Percentiles rank a stretch among this genome's conserved stretches.
Conservation (phyloP, 352 stramenopile species). For the Aphanomyces stellatus region DNA sequence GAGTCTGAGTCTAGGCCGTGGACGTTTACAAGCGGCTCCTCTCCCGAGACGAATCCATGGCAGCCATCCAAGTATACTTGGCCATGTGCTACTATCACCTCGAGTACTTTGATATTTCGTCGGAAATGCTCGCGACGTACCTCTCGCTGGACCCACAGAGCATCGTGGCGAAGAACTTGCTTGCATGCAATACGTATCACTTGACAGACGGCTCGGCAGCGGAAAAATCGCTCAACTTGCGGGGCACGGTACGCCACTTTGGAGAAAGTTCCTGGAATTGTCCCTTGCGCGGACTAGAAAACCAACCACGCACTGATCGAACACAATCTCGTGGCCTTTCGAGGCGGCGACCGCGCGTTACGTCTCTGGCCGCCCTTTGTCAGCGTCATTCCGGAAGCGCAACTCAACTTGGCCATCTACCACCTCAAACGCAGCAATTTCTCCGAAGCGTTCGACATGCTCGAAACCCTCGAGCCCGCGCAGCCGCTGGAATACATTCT, state of each 20-base stretch:
- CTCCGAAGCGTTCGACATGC: constrained; percentile 39
- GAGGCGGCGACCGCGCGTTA: constrained; percentile 20
- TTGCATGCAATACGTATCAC: constrained; percentile 49
- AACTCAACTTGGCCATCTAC: constrained; percentile 46
- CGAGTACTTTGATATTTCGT: constrained; percentile 60
- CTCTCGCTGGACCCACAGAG: constrained; percentile 37
- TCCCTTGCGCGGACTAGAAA: too few species aligned
- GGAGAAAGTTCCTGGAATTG: too few species aligned
- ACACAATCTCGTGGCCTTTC: constrained; percentile 52
- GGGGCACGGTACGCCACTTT: background rate
- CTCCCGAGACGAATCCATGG: constrained; percentile 22
- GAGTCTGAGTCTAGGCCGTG: constrained; percentile 25
- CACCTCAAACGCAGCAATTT: constrained; percentile 42
- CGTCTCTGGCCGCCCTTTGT: constrained; percentile 31
- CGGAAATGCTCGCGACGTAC: constrained; percentile 55
- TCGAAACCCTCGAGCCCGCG: constrained; percentile 44
- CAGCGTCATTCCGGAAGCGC: constrained; percentile 36
- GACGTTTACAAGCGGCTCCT: constrained; percentile 67
- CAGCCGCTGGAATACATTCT: constrained; percentile 37
- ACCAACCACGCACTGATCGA: constrained; percentile 30
- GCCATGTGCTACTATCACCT: constrained; percentile 66
- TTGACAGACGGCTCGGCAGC: constrained; percentile 47
- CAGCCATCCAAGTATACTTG: constrained; percentile 57
- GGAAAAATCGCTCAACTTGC: constrained; percentile 15
- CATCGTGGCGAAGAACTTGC: constrained; percentile 64